These are phyloP conservation scores for Colletotrichum lindemuthianum DNA, from an alignment of 2,329 filamentous ascomycete genomes.

Conservation along the genomic window DNA sequence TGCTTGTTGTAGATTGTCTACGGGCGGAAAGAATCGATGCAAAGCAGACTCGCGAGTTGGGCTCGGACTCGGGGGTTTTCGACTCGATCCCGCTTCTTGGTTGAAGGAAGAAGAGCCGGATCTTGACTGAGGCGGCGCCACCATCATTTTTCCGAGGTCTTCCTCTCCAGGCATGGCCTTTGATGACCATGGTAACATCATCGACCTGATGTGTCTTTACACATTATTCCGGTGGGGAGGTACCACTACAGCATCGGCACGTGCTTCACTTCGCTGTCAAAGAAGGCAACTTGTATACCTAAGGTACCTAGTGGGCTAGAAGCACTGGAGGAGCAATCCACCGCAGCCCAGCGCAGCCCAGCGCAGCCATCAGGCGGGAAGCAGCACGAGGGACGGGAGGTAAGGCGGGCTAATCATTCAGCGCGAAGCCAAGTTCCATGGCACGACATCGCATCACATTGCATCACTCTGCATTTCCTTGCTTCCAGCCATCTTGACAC, in stretches of 20 bases:
- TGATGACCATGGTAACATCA: too few species aligned
- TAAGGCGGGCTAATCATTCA: neutral
- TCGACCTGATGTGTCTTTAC: too few species aligned
- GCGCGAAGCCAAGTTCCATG: neutral
- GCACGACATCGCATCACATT: neutral
- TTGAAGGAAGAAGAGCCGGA: neutral
- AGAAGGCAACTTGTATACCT: too few species aligned
- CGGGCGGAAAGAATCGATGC: too few species aligned
- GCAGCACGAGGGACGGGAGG: too few species aligned
- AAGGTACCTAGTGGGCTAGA: neutral
- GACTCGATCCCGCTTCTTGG: neutral
- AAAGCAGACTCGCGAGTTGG: neutral
- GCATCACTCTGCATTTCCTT: neutral
- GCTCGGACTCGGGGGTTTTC: neutral
- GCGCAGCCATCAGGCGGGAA: too few species aligned
- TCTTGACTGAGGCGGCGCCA: constrained; percentile 23
- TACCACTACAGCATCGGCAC: too few species aligned
- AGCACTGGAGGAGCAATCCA: constrained; percentile 11
- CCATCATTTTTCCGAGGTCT: neutral
- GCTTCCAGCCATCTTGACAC: neutral
- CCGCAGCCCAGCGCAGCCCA: neutral
- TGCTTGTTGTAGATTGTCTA: too few species aligned
- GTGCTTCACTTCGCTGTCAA: too few species aligned
- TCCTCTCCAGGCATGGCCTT: too few species aligned
- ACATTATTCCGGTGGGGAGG: too few species aligned